Conservation (phyloP, 352 stramenopile genomes). For the Phytophthora brassicae region DNA sequence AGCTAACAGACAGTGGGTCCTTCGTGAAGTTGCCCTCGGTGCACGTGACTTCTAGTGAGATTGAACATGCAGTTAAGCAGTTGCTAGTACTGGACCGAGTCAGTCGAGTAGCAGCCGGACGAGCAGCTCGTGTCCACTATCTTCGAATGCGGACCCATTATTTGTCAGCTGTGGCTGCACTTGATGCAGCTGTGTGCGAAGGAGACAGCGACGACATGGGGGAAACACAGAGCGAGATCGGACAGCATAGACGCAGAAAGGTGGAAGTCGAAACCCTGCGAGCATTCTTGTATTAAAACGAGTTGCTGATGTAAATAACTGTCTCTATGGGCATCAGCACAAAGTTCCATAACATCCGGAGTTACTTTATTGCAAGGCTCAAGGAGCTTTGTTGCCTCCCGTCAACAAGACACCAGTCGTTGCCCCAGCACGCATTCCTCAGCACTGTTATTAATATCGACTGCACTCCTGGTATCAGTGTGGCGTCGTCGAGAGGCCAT, state of each 20-base stretch:
- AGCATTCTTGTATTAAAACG: conserved; percentile 58
- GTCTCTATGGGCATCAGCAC: neutral
- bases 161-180: conserved; percentile 58
- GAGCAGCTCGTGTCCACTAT: conserved; percentile 58
- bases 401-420: too few relatives aligned
- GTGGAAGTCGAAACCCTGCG: conserved; percentile 63
- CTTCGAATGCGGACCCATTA: conserved; percentile 67
- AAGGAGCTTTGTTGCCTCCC: too few relatives aligned
- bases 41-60: conserved; percentile 52
- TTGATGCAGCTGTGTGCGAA: conserved; percentile 70
- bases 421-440: too few relatives aligned
- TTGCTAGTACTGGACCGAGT: conserved; percentile 54
- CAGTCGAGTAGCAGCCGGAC: conserved; percentile 53
- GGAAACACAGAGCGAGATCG: conserved; percentile 57
- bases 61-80: conserved; percentile 51
- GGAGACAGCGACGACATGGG: conserved; percentile 50
- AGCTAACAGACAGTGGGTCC: neutral
- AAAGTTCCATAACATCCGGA: too few relatives aligned
- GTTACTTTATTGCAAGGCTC: too few relatives aligned
- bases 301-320: conserved; percentile 1
- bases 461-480: too few relatives aligned
- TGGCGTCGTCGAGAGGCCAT: too few relatives aligned
- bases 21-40: conserved; percentile 48
- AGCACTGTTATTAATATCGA: too few relatives aligned
- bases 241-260: conserved; percentile 51